A percentile compares a stretch with the other conserved stretches of the same genome.
Conservation (phyloP, 169 alveolate genomes). For the Nephromyces sp. region DNA sequence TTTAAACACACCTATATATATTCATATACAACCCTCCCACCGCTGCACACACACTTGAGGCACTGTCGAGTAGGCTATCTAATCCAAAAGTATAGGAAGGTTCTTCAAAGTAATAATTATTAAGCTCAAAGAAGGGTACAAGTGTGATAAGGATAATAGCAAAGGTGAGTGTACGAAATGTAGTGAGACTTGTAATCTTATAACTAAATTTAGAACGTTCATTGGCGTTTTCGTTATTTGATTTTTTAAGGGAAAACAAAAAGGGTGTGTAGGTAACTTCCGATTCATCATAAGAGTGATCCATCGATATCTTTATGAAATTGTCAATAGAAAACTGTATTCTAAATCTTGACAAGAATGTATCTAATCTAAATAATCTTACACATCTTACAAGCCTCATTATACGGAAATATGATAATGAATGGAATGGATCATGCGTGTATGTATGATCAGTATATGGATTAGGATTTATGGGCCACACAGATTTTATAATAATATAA, state of each 20-base stretch:
- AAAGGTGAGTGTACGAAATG: background rate
- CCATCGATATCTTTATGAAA: background rate
- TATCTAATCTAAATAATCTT: background rate
- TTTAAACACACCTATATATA: too few relatives aligned
- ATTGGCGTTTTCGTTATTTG: background rate
- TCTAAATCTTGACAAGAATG: too few relatives aligned
- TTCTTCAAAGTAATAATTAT: background rate
- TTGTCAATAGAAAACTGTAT: too few relatives aligned
- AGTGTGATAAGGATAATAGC: background rate
- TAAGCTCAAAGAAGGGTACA: background rate
- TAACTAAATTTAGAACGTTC: background rate
- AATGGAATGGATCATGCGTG: background rate
- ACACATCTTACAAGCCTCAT: background rate
- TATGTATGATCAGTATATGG: background rate
- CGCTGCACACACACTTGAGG: too few relatives aligned
- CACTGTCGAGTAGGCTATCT: background rate
- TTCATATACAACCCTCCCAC: too few relatives aligned
- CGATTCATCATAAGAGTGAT: background rate
- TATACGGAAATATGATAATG: background rate
- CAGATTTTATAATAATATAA: too few relatives aligned
- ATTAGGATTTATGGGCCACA: background rate
- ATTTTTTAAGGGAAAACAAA: background rate
- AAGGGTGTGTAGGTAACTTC: background rate
- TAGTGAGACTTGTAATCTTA: background rate
- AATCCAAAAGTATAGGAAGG: background rate